Percentiles rank a stretch among this genome's conserved stretches.
phyloP scores from a whole-genome alignment of 805 yeast genomes.

The Ogataea paraovalis region DNA sequence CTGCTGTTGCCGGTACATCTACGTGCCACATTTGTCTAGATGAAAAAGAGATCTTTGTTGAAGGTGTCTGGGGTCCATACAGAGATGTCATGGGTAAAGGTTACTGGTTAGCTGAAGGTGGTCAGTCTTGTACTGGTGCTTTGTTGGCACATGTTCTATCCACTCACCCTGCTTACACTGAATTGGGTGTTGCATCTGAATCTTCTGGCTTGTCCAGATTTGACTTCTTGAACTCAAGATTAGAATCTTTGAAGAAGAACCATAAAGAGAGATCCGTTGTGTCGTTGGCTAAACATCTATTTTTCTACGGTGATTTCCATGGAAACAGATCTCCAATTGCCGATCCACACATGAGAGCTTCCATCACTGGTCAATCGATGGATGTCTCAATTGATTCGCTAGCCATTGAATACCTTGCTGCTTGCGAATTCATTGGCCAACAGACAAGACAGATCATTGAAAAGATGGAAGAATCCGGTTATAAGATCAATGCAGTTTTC shows the following conservation, averaged over 20 bases:
- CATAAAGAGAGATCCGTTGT: slow-evolving; percentile 67
- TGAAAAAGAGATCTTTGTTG: slow-evolving; percentile 78
- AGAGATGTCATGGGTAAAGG: slow-evolving; percentile 87
- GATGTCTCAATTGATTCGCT: slow-evolving; percentile 80
- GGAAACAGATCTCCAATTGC: slow-evolving; percentile 99
- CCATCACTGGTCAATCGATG: slow-evolving; percentile 90
- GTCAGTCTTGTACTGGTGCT: slow-evolving; percentile 98
- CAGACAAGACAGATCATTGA: slow-evolving; percentile 95
- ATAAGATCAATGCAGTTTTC: slow-evolving; percentile 67
- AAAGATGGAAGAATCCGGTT: slow-evolving; percentile 78
- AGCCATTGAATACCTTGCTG: slow-evolving; percentile 83
- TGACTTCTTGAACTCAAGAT: slow-evolving; percentile 72
- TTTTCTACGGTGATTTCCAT: slow-evolving; percentile 93
- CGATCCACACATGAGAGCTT: slow-evolving; percentile 88
- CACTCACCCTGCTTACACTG: slow-evolving; percentile 83
- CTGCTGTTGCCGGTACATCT: slow-evolving; percentile 98
- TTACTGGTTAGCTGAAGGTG: slow-evolving; percentile 97
- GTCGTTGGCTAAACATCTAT: slow-evolving; percentile 75
- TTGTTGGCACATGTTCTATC: slow-evolving; percentile 81
- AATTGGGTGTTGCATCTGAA: slow-evolving; percentile 63
- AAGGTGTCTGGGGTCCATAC: slow-evolving; percentile 99
- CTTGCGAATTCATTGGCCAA: slow-evolving; percentile 96
- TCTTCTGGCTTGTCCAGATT: slow-evolving; percentile 70
- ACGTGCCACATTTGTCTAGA: slow-evolving; percentile 94
- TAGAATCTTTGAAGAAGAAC: slow-evolving; percentile 61